Evolutionary conservation across 345 rosid species (phyloP), one percentile per base, ranked within the genome.

Genomic region (Populus davidiana): DNA sequence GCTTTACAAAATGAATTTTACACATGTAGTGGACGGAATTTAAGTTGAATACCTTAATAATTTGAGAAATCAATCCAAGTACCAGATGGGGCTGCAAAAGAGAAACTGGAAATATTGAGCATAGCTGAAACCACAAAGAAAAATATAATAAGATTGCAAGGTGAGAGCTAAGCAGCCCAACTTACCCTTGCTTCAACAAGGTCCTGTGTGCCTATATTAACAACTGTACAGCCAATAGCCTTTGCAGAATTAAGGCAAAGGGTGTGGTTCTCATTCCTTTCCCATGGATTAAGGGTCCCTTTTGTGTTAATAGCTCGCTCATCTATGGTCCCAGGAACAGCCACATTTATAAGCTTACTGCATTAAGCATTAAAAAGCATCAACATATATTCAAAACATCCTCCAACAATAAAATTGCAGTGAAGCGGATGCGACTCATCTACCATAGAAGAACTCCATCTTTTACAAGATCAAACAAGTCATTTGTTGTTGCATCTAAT

Each of bases 161-260:
- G 17, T 27, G 71, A 41, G 31, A 78, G 65, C 64, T 21, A 64
- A 29, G 43, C 11, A 54, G 54, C 25, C 14, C 5, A 52, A 83
- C 98, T 89, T 84, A 96, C 97, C 84, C 99, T 92, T 78, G 90
- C 99, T 92, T 93, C 97, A 71, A 87, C 89, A 75, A 96, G 88
- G 85, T 96, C 99, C 65, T 96, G 93, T 17, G 97, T 87, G 61
- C 99, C 99, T 63, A 96, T 96, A 81, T 96, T 96, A 66, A 93
- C 99, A 77, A 96, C 99, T 0, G 97, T 96, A 84, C 99, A 96
- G 50, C 99, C 99, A 81, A 96, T 96, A 72, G 99, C 99, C 86
- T 93, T 96, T 43, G 98, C 97, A 77, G 99, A 96, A 84, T 96
- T 96, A 68, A 96, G 99, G 80, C 95, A 90, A 52, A 96, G 97